A percentile compares a stretch with the other conserved stretches of the same genome.
Conservation (phyloP, 306 rosid species). For the Prunus salicina region DNA sequence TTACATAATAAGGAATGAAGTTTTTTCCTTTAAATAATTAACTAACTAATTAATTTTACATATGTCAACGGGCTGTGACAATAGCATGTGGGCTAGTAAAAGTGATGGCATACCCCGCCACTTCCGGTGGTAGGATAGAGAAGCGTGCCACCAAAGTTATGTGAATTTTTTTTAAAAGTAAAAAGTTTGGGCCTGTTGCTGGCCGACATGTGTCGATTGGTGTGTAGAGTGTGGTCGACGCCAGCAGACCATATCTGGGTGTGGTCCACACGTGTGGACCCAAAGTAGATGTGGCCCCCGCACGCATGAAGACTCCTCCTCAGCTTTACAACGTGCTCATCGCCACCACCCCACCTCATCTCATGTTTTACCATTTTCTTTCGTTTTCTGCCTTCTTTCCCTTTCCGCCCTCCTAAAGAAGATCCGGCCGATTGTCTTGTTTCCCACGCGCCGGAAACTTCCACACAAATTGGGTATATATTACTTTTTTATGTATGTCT, state of each 20-base stretch:
- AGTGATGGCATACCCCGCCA: conserved; percentile 23
- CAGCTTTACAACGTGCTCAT: conserved; percentile 32
- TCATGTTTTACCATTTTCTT: background rate
- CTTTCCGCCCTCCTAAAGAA: no score
- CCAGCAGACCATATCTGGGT: conserved; percentile 26
- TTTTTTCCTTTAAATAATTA: no score
- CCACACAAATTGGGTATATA: no score
- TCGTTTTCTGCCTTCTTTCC: background rate
- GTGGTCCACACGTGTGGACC: conserved; percentile 35
- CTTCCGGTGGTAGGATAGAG: conserved; percentile 16
- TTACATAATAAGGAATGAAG: no score
- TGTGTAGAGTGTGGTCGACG: conserved; percentile 30
- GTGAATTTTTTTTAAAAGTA: background rate
- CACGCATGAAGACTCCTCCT: conserved; percentile 30
- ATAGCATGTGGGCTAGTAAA: conserved; percentile 26
- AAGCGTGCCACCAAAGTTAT: conserved; percentile 25
- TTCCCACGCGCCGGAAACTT: background rate
- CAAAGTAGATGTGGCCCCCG: conserved; percentile 33
- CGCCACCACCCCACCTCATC: conserved; percentile 12
- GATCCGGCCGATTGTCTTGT: background rate
- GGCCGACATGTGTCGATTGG: background rate
- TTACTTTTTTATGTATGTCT: no score
- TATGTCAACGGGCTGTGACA: conserved; percentile 34
- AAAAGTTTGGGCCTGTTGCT: background rate
- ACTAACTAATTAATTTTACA: background rate